phyloP scores from a whole-genome alignment of 108 stramenopile species.

The Schizochytrium sp. region DNA sequence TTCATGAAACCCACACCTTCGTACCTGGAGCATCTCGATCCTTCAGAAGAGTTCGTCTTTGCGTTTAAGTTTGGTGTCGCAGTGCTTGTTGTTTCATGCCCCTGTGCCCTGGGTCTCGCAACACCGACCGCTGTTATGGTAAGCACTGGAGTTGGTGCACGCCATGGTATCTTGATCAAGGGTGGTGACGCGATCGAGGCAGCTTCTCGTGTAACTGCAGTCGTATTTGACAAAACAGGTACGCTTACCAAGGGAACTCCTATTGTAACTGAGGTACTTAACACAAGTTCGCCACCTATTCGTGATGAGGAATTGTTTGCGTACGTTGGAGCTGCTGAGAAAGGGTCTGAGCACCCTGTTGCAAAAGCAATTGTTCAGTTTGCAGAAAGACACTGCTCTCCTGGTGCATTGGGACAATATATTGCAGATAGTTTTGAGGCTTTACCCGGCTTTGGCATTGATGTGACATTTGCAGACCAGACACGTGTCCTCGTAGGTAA shows the following conservation, averaged over 20 bases:
- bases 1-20: not conserved
- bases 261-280: constrained; percentile 67
- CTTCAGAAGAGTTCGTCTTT: constrained; percentile 66
- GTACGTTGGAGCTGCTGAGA: constrained; percentile 85
- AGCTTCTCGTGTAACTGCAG: constrained; percentile 83
- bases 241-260: constrained; percentile 90
- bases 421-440: not conserved
- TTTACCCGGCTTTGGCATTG: constrained; percentile 52
- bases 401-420: not conserved
- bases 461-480: constrained; percentile 75
- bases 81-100: constrained; percentile 95
- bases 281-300: constrained; percentile 71
- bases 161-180: constrained; percentile 94
- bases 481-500: constrained; percentile 82
- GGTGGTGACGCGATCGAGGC: constrained; percentile 93
- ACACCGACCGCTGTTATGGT: constrained; percentile 98
- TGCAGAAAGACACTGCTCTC: constrained; percentile 53
- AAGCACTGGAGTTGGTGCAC: constrained; percentile 94
- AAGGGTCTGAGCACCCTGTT: constrained; percentile 79
- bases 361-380: constrained; percentile 79
- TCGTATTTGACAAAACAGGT: constrained; percentile 99
- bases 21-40: not conserved
- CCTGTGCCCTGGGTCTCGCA: constrained; percentile 95
- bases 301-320: constrained; percentile 76
- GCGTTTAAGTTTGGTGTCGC: constrained; percentile 90